Evolutionary conservation across 495 filamentous ascomycete species (phyloP), one percentile per base, ranked within the genome.

Genomic region (Penicillium nucicola): DNA sequence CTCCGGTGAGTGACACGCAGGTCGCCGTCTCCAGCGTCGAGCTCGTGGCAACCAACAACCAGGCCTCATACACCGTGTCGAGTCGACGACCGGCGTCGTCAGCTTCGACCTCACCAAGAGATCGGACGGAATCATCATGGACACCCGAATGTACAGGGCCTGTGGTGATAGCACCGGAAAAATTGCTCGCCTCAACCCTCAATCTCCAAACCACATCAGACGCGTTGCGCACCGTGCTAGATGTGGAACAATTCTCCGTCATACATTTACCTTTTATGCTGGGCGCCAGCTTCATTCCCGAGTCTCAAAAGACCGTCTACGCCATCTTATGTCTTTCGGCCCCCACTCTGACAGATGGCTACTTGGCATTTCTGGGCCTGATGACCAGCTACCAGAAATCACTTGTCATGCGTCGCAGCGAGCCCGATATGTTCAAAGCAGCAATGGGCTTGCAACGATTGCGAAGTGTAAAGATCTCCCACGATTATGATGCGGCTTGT

Each of bases 361-460:
- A 65, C 15, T 33, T 65, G 34, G 62, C 62, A 0, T 65, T 62
- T 28, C 35, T 65, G 30, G 53, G 53, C 12, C 33, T 65, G 33
- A 65, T 65, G 62, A 57, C 62, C 2, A 32, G 45, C n/a, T 58
- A 65, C 33, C 59, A 65, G 45, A 57, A 41, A 36, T 55, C 62
- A 1, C 58, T 55, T 12, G 53, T 65, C 18, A 25, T 65, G 28
- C 56, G 62, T 10, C 56, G 51, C 14, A 31, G 50, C 12, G 50
- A 55, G 32, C 56, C 62, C 0, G 62, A 65, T 22, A 59, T 65
- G 56, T 33, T 13, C 12, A 62, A 58, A 34, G 62, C 62, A 6
- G 59, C 62, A 8, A 55, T 51, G n/a, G 62, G 57, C 1, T 32
- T 66, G 46, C 60, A 64, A 31, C 48, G 49, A 10, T 45, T 66